These are phyloP conservation scores for Raffaelea ambrosiae DNA, from an alignment of 2,329 filamentous ascomycete species.

Conservation along the genomic window DNA sequence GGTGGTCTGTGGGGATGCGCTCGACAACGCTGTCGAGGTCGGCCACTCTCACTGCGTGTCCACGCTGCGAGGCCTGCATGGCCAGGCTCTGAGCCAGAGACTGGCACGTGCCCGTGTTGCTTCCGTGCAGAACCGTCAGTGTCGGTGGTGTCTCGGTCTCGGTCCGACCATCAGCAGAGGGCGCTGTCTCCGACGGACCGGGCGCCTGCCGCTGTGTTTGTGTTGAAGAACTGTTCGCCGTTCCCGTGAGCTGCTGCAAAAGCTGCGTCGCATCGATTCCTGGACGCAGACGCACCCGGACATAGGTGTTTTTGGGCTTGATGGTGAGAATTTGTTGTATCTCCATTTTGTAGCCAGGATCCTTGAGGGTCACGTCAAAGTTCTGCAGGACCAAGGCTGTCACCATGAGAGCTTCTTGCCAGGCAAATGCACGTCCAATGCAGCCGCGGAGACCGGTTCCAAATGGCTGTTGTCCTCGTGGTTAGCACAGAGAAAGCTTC, in stretches of 20 bases:
- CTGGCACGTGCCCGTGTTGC: constrained; percentile 67
- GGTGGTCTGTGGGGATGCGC: constrained; percentile 49
- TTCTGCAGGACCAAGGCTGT: constrained; percentile 55
- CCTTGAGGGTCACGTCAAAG: constrained; percentile 55
- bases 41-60: constrained; percentile 46
- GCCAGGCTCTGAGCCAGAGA: constrained; percentile 55
- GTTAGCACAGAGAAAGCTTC: background rate
- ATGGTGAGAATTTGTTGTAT: constrained; percentile 47
- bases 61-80: constrained; percentile 46
- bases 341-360: constrained; percentile 48
- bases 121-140: constrained; percentile 60
- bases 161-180: too few relatives aligned
- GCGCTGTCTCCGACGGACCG: too few relatives aligned
- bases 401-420: constrained; percentile 41
- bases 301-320: constrained; percentile 52
- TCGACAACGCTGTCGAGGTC: constrained; percentile 54
- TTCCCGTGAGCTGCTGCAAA: constrained; percentile 8
- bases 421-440: constrained; percentile 45
- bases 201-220: background rate
- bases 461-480: constrained; percentile 27
- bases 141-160: constrained; percentile 18
- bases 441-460: constrained; percentile 44
- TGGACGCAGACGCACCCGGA: constrained; percentile 47
- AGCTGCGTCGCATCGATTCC: constrained; percentile 23
- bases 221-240: background rate